A percentile compares a stretch with the other conserved stretches of the same genome.
These are phyloP conservation scores for Claviceps monticola DNA, from an alignment of 2,329 filamentous ascomycete species.

Conservation along the genomic window DNA sequence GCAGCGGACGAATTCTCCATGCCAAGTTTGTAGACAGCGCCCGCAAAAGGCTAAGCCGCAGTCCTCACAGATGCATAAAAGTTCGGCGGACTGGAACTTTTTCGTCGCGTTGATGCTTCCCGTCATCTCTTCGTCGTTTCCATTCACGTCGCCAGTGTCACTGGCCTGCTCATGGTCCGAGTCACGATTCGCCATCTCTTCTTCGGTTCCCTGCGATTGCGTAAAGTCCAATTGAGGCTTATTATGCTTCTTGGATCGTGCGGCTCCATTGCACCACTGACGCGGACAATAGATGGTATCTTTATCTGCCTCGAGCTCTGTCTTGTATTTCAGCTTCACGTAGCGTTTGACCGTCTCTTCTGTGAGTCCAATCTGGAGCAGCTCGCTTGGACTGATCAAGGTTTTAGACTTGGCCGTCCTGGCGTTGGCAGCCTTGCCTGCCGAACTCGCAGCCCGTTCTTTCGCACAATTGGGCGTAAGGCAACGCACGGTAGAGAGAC, in stretches of 20 bases:
- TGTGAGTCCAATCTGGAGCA: constrained; percentile 61
- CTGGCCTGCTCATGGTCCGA: constrained; percentile 8
- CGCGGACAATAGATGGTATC: constrained; percentile 87
- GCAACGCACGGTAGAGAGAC: constrained; percentile 67
- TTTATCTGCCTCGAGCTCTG: constrained; percentile 81
- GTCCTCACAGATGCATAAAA: constrained; percentile 75
- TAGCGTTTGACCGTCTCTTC: constrained; percentile 70
- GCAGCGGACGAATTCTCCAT: constrained; percentile 68
- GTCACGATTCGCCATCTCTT: constrained; percentile 16
- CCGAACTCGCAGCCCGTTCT: constrained; percentile 26
- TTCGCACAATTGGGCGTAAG: constrained; percentile 67
- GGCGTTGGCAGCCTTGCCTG: not conserved
- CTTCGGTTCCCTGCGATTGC: constrained; percentile 25
- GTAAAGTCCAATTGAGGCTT: constrained; percentile 52
- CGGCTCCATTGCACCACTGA: constrained; percentile 82
- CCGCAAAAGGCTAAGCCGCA: constrained; percentile 81
- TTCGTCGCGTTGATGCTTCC: constrained; percentile 1
- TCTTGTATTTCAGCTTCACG: constrained; percentile 82
- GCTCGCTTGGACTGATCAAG: constrained; percentile 67
- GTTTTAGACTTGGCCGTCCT: constrained; percentile 46
- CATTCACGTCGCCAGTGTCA: not conserved
- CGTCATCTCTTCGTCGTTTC: not conserved
- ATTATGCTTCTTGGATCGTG: constrained; percentile 58
- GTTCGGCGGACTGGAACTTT: constrained; percentile 39
- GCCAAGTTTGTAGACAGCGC: constrained; percentile 64